Evolutionary conservation across 345 rosid species (phyloP).

Genomic region (Conringia planisiliqua): DNA sequence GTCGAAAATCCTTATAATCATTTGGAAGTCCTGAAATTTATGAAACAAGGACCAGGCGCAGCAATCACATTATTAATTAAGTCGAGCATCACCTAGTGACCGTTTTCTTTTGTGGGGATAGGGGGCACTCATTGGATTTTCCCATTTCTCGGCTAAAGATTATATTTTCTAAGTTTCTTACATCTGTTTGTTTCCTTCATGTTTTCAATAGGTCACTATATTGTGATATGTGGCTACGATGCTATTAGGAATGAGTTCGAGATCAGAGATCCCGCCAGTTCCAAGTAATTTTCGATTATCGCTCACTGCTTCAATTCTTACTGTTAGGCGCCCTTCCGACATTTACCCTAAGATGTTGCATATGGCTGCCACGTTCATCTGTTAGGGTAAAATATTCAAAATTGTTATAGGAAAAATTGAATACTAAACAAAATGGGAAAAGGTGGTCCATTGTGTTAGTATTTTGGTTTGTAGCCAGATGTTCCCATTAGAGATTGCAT

Average conservation of each 20-base stretch:
- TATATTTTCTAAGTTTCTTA: background rate
- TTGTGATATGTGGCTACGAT: constrained; percentile 89
- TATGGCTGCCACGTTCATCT: constrained; percentile 1
- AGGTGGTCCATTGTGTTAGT: background rate
- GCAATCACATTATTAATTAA: background rate
- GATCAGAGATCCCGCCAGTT: constrained; percentile 95
- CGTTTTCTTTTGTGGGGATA: background rate
- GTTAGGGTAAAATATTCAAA: background rate
- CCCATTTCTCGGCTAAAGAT: background rate
- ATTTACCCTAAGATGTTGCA: background rate
- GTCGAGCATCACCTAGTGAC: background rate
- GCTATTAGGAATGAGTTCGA: constrained; percentile 73
- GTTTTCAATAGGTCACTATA: constrained; percentile 67
- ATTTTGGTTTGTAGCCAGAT: background rate
- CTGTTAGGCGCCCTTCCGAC: background rate
- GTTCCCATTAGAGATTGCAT: background rate
- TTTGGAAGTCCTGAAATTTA: background rate
- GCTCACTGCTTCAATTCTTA: background rate
- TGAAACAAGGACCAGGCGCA: background rate
- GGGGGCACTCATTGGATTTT: background rate
- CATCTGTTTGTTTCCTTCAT: constrained; percentile 2
- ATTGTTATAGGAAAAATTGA: background rate
- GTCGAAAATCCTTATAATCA: background rate
- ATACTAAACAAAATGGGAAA: background rate
- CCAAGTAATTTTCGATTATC: constrained; percentile 47